These are phyloP conservation scores for Nematocida minor DNA, from an alignment of 371 early-diverging fungal species.

Conservation along the genomic window DNA sequence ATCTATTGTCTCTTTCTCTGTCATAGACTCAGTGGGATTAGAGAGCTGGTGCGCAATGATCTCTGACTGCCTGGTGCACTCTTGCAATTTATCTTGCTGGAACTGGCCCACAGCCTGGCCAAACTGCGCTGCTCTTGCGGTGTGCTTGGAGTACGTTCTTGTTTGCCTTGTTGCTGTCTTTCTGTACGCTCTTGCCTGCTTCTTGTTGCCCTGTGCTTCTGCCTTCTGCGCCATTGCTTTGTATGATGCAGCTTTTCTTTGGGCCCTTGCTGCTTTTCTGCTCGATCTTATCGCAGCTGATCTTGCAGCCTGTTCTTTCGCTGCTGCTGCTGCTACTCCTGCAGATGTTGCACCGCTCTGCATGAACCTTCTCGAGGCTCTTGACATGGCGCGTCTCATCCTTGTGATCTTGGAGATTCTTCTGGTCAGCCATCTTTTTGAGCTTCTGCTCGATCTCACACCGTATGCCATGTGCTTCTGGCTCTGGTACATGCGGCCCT, in stretches of 20 bases:
- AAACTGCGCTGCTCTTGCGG: not conserved
- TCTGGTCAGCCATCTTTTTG: slow-evolving; percentile 11
- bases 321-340: slow-evolving; percentile 17
- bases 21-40: not conserved
- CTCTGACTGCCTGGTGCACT: slow-evolving; percentile 24
- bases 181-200: slow-evolving; percentile 22
- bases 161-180: not conserved
- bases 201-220: not conserved
- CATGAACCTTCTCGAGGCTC: slow-evolving; percentile 15
- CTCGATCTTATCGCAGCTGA: slow-evolving; percentile 13
- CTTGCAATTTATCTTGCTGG: slow-evolving; percentile 2
- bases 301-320: slow-evolving; percentile 9
- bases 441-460: slow-evolving; percentile 5
- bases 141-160: not conserved
- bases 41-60: slow-evolving; percentile 3
- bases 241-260: not conserved
- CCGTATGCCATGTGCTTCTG: slow-evolving; percentile 16
- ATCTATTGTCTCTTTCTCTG: not conserved
- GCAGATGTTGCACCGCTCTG: not conserved
- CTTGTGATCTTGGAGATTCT: not conserved
- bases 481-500: slow-evolving; percentile 41
- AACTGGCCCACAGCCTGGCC: not conserved
- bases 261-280: slow-evolving; percentile 12
- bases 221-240: slow-evolving; percentile 12
- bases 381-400: not conserved